A percentile compares a stretch with the other conserved stretches of the same genome.
Evolutionary conservation across 106 monocot species (phyloP).

Genomic region (Phalaenopsis equestris): DNA sequence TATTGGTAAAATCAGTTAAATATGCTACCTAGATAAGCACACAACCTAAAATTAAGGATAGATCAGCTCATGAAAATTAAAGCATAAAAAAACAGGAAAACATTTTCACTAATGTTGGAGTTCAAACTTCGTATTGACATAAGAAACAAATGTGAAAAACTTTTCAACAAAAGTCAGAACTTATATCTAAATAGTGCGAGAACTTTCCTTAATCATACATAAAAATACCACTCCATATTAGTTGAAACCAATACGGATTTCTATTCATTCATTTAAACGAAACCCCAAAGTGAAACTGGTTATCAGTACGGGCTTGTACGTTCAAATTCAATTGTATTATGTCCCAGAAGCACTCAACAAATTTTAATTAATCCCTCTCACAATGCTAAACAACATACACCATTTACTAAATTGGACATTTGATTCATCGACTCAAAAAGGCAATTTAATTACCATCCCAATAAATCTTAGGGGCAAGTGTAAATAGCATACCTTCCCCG

Average conservation of each 20-base stretch:
- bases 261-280: neutral
- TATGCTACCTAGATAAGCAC: neutral
- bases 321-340: neutral
- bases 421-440: neutral
- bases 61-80: neutral
- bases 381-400: neutral
- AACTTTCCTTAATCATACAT: neutral
- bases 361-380: neutral
- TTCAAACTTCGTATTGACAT: neutral
- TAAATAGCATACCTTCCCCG: conserved; percentile 65
- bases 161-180: neutral
- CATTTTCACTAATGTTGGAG: neutral
- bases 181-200: neutral
- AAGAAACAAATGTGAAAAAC: neutral
- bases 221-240: neutral
- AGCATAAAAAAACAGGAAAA: neutral
- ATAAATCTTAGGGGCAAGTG: neutral
- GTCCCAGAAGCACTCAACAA: neutral
- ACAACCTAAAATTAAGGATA: neutral
- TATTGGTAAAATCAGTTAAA: conserved; percentile 15
- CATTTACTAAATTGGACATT: neutral
- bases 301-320: neutral
- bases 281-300: neutral
- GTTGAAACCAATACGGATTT: neutral
- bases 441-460: neutral